Evolutionary conservation across 2,329 filamentous ascomycete species (phyloP), one percentile per base, ranked within the genome.

Genomic region (Curvularia verruculosa): DNA sequence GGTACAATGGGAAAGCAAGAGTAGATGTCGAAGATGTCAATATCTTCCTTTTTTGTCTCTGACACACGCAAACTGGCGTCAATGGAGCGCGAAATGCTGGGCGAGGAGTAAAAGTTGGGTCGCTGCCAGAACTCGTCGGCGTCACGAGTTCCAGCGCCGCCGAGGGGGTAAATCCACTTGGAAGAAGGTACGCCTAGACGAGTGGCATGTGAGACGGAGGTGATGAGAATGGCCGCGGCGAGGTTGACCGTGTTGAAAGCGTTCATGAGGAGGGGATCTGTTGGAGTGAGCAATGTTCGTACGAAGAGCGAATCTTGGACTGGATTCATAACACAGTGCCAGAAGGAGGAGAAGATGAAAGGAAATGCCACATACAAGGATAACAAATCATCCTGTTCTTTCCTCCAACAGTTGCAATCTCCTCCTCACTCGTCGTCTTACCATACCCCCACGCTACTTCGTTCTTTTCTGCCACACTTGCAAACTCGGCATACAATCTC

Each of bases 1-100:
- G 87, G 87, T 0, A 89, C 86, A 26, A 90, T 87, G 0, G 87
- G 87, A 58, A 89, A 90, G 64, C 87, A 89, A 0, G 85, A 86
- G 75, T 89, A 90, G 54, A 89, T 83, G 61, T 89, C 87, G 60
- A 81, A 84, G 2, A 86, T 68, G 45, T 88, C 85, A 21, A 89
- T 82, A 1, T 88, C 79, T 0, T 80, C 71, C 19, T 78, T 78
- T 0, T 47, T 71, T 0, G 87, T 64, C 0, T 78, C 76, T 0
- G 84, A 85, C 0, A 78, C 67, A 6, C 77, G 56, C 0, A 89
- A 69, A 0, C 80, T 82, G 0, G 81, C 78, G 56, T 87, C 83
- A 1, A 90, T 75, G 0, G 86, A 85, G 19, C 78, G 77, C 0
- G 83, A 82, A 19, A 90, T 85, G 0, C 84, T 81, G 1, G 85